Conservation (phyloP, 1,139 yeast genomes). For the Candida neerlandica region DNA sequence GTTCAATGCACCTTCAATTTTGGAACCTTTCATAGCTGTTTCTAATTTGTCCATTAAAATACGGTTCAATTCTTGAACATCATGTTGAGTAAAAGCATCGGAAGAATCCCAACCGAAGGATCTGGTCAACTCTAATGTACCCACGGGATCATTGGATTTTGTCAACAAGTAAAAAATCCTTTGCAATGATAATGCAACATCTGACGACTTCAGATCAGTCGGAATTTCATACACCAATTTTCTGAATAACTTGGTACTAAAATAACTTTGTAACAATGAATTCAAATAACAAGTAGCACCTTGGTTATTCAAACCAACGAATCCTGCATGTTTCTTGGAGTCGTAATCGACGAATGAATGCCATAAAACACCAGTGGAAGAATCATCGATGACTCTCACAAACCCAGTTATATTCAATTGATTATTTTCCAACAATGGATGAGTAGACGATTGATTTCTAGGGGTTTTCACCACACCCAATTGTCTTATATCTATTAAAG, state of each 20-base stretch:
- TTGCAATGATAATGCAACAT: constrained; percentile 83
- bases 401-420: constrained; percentile 73
- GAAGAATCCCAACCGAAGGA: constrained; percentile 98
- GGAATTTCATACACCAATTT: constrained; percentile 89
- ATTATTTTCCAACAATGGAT: constrained; percentile 54
- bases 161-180: constrained; percentile 80
- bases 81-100: constrained; percentile 97
- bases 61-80: constrained; percentile 94
- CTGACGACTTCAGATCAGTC: constrained; percentile 48
- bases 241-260: constrained; percentile 80
- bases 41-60: constrained; percentile 94
- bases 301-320: constrained; percentile 90
- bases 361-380: constrained; percentile 91
- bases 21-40: constrained; percentile 86
- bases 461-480: constrained; percentile 28
- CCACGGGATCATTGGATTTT: constrained; percentile 73
- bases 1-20: constrained; percentile 76
- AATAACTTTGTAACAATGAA: constrained; percentile 87
- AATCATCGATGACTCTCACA: constrained; percentile 78
- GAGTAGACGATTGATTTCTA: constrained; percentile 15
- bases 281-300: constrained; percentile 98
- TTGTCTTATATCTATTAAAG: constrained; percentile 63
- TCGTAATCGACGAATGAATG: constrained; percentile 83
- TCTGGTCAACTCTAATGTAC: constrained; percentile 81
- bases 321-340: constrained; percentile 85